Evolutionary conservation across 2,329 filamentous ascomycete genomes (phyloP), one percentile per base, ranked within the genome.

Genomic region (Xylaria polymorpha): DNA sequence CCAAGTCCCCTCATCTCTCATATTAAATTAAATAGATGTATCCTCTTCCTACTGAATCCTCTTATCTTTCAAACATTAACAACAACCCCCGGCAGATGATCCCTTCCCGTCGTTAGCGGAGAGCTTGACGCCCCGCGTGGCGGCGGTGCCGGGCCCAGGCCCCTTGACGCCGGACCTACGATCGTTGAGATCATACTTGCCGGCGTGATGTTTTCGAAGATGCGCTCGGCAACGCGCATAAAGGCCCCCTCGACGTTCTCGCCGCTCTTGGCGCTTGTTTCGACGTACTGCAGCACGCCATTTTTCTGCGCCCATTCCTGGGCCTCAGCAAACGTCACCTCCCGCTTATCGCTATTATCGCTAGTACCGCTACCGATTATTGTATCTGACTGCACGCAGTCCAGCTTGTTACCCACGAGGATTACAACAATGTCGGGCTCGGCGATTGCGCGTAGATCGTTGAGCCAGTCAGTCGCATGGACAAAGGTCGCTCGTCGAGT

Each of bases 361-460:
- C 80, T 75, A 10, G 77, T 79, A 59, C 76, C 75, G 22, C 72
- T 68, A 5, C 41, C 63, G 8, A 29, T 14, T 1, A n/a, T 18
- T 25, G 66, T 74, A 68, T 67, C 68, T 7, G 66, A 60, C 58
- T 85, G 83, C 0, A 92, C 90, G 50, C 98, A 85, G 81, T 99
- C 96, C 41, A 89, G 89, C 82, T 99, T 99, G 83, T 99, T 99
- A 50, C 96, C 96, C 5, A 99, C 96, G 6, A 99, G 84, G 22
- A 99, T 91, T 18, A 98, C 93, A 55, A 98, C 93, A 72, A 98
- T 98, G 77, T 96, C 93, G 29, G 96, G 93, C 81, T 98, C 96
- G 59, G 96, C 96, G 75, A 98, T 98, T 80, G 96, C 93, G 50
- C 94, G 90, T 72, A 99, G 86, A 82, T 99, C 96, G 77, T 95